Evolutionary conservation across 768 basidiomycete genomes (phyloP), one percentile per base, ranked within the genome.

Genomic region (Lactarius evosmus): DNA sequence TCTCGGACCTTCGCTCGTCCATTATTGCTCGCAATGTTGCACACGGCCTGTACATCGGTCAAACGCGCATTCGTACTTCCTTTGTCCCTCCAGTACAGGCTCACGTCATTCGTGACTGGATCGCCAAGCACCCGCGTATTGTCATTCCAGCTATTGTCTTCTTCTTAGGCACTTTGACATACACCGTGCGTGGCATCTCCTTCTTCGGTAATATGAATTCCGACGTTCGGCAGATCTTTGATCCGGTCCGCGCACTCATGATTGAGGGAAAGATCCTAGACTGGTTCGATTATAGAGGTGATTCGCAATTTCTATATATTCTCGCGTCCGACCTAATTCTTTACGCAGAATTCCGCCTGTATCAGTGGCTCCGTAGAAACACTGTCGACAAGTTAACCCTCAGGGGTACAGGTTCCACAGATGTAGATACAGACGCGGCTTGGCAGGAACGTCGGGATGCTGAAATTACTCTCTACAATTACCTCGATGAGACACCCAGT

Each of bases 371-470:
- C 8, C 84, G 79, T 55, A 72, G 75, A 1, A 86, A 88, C 63
- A 80, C 89, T 1, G 65, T 89, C 27, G 83, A 85, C 57, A 77
- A 78, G n/a, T 72, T 79, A n/a, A 74, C 75, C 25, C 69, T 79
- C 63, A 52, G 61, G 34, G 63, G 70, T 38, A 44, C 68, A 17
- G 62, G 64, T 9, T 51, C 70, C 11, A 65, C 75, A 7, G 67
- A 66, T 3, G 44, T 60, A 6, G 68, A 69, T 5, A 69, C 70
- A 25, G 74, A 78, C 50, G 79, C 82, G 63, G 85, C 84, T 17
- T 98, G 95, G 95, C 86, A 88, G 70, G 94, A 98, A 71, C 83
- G 95, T 30, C 79, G 82, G 68, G 86, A 93, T 11, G 95, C 93
- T 3, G 86, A 88, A 69, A 79, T 75, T 49, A 78, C 84, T 9